These are phyloP conservation scores for Ascochyta pisi DNA, from an alignment of 2,329 filamentous ascomycete genomes.

Conservation along the genomic window DNA sequence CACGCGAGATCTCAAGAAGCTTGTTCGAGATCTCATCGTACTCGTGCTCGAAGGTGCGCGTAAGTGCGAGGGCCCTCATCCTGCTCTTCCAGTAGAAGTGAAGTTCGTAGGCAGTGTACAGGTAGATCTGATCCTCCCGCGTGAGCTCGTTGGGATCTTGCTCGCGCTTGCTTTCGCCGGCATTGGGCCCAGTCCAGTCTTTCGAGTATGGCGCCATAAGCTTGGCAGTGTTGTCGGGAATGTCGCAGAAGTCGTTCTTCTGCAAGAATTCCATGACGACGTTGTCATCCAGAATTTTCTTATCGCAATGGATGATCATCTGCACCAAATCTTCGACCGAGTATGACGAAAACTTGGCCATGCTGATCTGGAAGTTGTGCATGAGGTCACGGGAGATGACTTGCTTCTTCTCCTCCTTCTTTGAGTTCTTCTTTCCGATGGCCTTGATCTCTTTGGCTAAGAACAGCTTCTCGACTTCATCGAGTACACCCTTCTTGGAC, in stretches of 20 bases:
- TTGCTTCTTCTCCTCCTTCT: slow-evolving; percentile 96
- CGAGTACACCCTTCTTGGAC: slow-evolving; percentile 90
- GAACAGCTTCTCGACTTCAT: slow-evolving; percentile 97
- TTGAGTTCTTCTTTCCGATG: slow-evolving; percentile 72
- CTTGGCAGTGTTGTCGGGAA: slow-evolving; percentile 89
- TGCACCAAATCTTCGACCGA: slow-evolving; percentile 84
- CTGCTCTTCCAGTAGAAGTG: slow-evolving; percentile 99
- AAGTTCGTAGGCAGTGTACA: slow-evolving; percentile 90
- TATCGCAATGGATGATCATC: slow-evolving; percentile 96
- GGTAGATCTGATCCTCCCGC: slow-evolving; percentile 91
- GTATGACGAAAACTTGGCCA: slow-evolving; percentile 89
- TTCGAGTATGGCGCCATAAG: slow-evolving; percentile 94
- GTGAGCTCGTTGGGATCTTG: slow-evolving; percentile 88
- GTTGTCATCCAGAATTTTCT: slow-evolving; percentile 82
- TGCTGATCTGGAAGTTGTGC: slow-evolving; percentile 69
- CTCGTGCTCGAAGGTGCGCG: slow-evolving; percentile 81
- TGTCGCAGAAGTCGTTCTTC: slow-evolving; percentile 89
- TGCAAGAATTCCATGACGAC: slow-evolving; percentile 98
- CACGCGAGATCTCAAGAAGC: slow-evolving; percentile 82
- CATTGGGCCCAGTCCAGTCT: slow-evolving; percentile 92
- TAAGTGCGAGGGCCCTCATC: slow-evolving; percentile 88
- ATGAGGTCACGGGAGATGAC: slow-evolving; percentile 86
- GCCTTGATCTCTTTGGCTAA: slow-evolving; percentile 96
- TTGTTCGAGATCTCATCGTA: slow-evolving; percentile 91
- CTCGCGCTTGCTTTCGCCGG: slow-evolving; percentile 78